Evolutionary conservation across 345 rosid genomes (phyloP), one percentile per base, ranked within the genome.

Genomic region (Brassica nigra): DNA sequence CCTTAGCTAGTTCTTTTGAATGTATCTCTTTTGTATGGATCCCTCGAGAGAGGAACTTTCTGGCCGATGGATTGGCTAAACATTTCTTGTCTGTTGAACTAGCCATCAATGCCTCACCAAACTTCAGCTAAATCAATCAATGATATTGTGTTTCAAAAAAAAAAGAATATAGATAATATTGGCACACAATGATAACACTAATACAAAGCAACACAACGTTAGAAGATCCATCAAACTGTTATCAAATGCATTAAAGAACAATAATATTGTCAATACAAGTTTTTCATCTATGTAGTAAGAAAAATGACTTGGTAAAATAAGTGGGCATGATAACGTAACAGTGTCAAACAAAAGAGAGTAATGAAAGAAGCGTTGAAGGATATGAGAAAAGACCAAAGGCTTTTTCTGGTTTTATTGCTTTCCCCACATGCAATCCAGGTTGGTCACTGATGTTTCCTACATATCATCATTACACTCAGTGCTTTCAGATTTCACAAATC

Each of bases 351-450:
- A 49, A 49, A 71, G 73, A 66, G 49, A 37, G 77, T 44, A 78
- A 78, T 78, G 82, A 78, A 54, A 78, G 67, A 66, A 16, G 77
- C 67, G 81, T 78, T 78, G 81, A 72, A 78, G 73, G 12, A 78
- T 36, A 58, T 34, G 54, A 72, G 68, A 78, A 78, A 78, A 71
- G 76, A 66, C 42, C 37, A 66, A 8, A 55, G 28, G 5, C 68
- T 57, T 30, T 72, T 78, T 3, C 7, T 37, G 76, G 58, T 65
- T 16, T 71, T 78, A 71, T 78, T 78, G 76, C 77, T 37, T 30
- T 67, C 30, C 76, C 76, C 81, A 78, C 82, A 78, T 66, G 73
- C 67, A 72, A 66, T 73, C 77, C 82, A 78, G 73, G 73, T 78
- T 73, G 82, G 77, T 78, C 77, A 78, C 76, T 78, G n/a, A 70